Conservation (phyloP, 345 rosid genomes). For the Hibiscus syriacus region DNA sequence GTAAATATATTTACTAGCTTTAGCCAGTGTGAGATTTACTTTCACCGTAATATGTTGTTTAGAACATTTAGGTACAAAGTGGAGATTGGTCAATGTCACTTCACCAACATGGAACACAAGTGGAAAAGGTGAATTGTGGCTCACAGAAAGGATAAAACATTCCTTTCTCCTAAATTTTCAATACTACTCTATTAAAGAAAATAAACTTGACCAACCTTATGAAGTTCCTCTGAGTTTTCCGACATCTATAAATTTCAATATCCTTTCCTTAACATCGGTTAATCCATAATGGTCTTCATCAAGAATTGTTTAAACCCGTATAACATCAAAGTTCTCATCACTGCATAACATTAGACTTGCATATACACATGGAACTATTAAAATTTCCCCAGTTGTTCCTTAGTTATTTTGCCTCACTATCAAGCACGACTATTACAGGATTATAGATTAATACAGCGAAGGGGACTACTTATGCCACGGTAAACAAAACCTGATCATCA, state of each 20-base stretch:
- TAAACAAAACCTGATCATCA: slow-evolving; percentile 1
- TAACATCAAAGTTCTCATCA: slow-evolving; percentile 91
- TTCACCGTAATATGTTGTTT: not conserved
- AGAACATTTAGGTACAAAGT: not conserved
- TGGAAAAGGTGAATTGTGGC: too few species aligned
- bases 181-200: not conserved
- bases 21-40: not conserved
- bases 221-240: too few species aligned
- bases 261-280: too few species aligned
- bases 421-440: not conserved
- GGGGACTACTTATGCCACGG: not conserved
- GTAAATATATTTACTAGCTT: not conserved
- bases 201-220: slow-evolving; percentile 22
- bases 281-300: too few species aligned
- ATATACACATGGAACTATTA: not conserved
- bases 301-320: slow-evolving; percentile 79
- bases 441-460: not conserved
- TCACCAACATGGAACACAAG: too few species aligned
- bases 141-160: too few species aligned
- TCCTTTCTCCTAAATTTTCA: too few species aligned
- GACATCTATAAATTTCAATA: too few species aligned
- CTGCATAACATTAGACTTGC: slow-evolving; percentile 35
- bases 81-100: too few species aligned
- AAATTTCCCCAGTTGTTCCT: not conserved
- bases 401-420: not conserved